phyloP scores from a whole-genome alignment of 768 basidiomycete genomes.

The Trametes maxima region DNA sequence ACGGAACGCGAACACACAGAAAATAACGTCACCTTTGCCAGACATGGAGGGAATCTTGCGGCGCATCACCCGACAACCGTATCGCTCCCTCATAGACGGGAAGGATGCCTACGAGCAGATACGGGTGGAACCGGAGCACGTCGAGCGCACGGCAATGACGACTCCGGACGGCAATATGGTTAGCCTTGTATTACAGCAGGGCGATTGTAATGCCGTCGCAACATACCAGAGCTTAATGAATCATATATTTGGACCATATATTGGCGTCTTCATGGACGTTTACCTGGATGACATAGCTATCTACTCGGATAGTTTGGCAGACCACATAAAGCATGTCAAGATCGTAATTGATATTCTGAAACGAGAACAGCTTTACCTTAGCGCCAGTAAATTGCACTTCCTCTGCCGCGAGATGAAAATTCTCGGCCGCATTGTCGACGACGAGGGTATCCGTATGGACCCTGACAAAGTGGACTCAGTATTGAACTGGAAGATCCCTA shows the following conservation, averaged over 20 bases:
- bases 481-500: slow-evolving; percentile 33
- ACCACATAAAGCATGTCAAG: slow-evolving; percentile 30
- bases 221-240: slow-evolving; percentile 35
- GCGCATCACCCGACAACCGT: slow-evolving; percentile 14
- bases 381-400: slow-evolving; percentile 28
- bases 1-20: slow-evolving; percentile 30
- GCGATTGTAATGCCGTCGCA: slow-evolving; percentile 35
- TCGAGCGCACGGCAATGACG: slow-evolving; percentile 27
- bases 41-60: slow-evolving; percentile 30
- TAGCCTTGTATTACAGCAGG: slow-evolving; percentile 36
- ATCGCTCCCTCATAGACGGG: slow-evolving; percentile 29
- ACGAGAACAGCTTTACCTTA: slow-evolving; percentile 25
- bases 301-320: slow-evolving; percentile 31
- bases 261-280: slow-evolving; percentile 35
- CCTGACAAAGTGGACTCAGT: slow-evolving; percentile 45
- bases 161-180: slow-evolving; percentile 36
- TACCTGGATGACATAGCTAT: slow-evolving; percentile 38
- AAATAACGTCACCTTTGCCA: slow-evolving; percentile 30
- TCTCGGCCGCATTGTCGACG: slow-evolving; percentile 40
- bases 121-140: slow-evolving; percentile 25
- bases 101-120: slow-evolving; percentile 37
- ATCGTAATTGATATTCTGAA: slow-evolving; percentile 16
- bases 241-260: slow-evolving; percentile 30
- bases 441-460: slow-evolving; percentile 46
- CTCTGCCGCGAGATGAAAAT: slow-evolving; percentile 23